These are phyloP conservation scores for Cladosporium sp. DNA, from an alignment of 2,329 filamentous ascomycete genomes.

Conservation along the genomic window DNA sequence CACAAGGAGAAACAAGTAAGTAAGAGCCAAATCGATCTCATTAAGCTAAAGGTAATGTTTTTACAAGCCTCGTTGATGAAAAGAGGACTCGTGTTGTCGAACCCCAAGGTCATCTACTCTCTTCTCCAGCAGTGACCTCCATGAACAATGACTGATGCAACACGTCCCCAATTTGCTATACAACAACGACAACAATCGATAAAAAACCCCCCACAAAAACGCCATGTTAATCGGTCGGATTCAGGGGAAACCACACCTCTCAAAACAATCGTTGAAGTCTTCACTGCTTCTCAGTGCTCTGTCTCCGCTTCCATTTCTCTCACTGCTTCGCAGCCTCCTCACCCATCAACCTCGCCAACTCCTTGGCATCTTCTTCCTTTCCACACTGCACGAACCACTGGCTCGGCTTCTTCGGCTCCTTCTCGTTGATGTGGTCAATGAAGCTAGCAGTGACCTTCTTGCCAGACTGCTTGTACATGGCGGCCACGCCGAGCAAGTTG, in stretches of 20 bases:
- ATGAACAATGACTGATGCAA: background rate
- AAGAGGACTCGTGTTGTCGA: too few species aligned
- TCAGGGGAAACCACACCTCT: background rate
- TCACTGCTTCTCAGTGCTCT: constrained; percentile 37
- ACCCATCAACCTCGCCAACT: constrained; percentile 40
- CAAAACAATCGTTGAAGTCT: background rate
- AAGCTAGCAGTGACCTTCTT: constrained; percentile 33
- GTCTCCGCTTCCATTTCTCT: constrained; percentile 24
- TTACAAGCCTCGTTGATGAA: background rate
- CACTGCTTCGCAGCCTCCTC: constrained; percentile 37
- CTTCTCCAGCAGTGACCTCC: too few species aligned
- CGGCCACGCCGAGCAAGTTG: constrained; percentile 51
- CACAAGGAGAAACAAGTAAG: too few species aligned
- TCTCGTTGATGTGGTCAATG: constrained; percentile 21
- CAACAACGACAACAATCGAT: background rate
- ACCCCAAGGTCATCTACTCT: too few species aligned
- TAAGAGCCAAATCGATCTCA: background rate
- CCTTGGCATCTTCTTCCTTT: constrained; percentile 48
- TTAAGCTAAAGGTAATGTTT: background rate
- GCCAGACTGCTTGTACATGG: constrained; percentile 59
- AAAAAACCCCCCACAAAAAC: background rate
- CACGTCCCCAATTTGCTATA: background rate
- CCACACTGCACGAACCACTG: constrained; percentile 71
- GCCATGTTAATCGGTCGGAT: too few species aligned
- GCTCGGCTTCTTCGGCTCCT: constrained; percentile 56